A percentile compares a stretch with the other conserved stretches of the same genome.
Conservation (phyloP, 2,329 filamentous ascomycete genomes). For the Tolypocladium tundrense region DNA sequence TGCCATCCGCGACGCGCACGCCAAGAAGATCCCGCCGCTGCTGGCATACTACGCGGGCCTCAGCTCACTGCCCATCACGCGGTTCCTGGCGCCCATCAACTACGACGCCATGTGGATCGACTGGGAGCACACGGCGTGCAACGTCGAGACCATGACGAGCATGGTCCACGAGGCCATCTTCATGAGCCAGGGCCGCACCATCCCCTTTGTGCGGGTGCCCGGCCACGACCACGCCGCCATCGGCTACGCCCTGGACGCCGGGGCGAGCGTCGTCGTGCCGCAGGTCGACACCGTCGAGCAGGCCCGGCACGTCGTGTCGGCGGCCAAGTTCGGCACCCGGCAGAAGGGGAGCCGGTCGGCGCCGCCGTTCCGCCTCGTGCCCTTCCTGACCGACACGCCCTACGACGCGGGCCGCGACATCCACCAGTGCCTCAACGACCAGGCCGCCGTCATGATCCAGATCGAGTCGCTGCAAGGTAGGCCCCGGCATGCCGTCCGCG, state of each 20-base stretch:
- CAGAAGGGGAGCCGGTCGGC: slow-evolving; percentile 31
- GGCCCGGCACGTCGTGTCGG: slow-evolving; percentile 29
- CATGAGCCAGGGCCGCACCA: slow-evolving; percentile 32
- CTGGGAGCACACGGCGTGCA: slow-evolving; percentile 36
- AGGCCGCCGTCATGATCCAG: slow-evolving; percentile 38
- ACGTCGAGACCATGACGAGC: slow-evolving; percentile 38
- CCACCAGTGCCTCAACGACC: slow-evolving; percentile 30
- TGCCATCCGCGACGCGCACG: slow-evolving; percentile 34
- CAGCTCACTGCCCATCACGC: slow-evolving; percentile 26
- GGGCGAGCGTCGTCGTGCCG: slow-evolving; percentile 33
- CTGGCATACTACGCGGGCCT: slow-evolving; percentile 31
- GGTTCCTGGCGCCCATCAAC: slow-evolving; percentile 29
- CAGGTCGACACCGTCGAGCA: slow-evolving; percentile 34
- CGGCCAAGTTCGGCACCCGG: slow-evolving; percentile 32
- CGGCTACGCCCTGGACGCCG: slow-evolving; percentile 35
- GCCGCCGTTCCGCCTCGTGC: slow-evolving; percentile 31
- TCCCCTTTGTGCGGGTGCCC: slow-evolving; percentile 33
- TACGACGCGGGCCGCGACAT: slow-evolving; percentile 21
- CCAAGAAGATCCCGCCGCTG: slow-evolving; percentile 33
- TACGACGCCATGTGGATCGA: slow-evolving; percentile 35
- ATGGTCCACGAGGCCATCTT: slow-evolving; percentile 37
- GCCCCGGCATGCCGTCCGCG: not conserved
- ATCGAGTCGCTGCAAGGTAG: slow-evolving; percentile 27
- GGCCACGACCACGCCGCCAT: slow-evolving; percentile 36
- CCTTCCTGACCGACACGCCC: slow-evolving; percentile 26